Evolutionary conservation across 495 filamentous ascomycete species (phyloP).

Genomic region (Rhypophila decipiens): DNA sequence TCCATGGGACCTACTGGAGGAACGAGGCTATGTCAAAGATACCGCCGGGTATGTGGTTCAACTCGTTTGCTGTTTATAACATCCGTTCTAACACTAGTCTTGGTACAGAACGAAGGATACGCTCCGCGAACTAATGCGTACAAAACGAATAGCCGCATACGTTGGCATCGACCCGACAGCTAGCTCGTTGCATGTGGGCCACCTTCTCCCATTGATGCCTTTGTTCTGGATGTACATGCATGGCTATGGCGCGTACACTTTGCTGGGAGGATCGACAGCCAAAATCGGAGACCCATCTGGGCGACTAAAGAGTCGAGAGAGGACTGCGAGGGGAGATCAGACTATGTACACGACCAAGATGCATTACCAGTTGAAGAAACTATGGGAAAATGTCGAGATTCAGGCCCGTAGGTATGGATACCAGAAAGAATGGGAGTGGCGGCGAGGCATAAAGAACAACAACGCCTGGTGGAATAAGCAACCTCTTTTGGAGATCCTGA

Average conservation of each 20-base stretch:
- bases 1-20: constrained; percentile 66
- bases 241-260: constrained; percentile 64
- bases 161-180: constrained; percentile 92
- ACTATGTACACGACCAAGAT: constrained; percentile 69
- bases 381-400: constrained; percentile 65
- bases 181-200: constrained; percentile 82
- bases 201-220: constrained; percentile 90
- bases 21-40: constrained; percentile 73
- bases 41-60: constrained; percentile 61
- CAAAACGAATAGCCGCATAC: constrained; percentile 70
- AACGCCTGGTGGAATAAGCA: constrained; percentile 68
- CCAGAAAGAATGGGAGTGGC: constrained; percentile 53
- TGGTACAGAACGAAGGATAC: constrained; percentile 43
- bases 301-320: constrained; percentile 59
- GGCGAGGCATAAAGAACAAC: constrained; percentile 66
- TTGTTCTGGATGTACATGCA: constrained; percentile 88
- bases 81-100: constrained; percentile 1
- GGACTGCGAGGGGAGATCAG: constrained; percentile 46
- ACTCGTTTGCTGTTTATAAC: not conserved
- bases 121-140: constrained; percentile 64
- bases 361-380: constrained; percentile 69
- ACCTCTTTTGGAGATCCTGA: constrained; percentile 64
- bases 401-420: constrained; percentile 59
- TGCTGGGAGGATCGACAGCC: constrained; percentile 82
- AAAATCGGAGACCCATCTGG: constrained; percentile 85